Base-by-base conservation (phyloP, 345 rosid genomes). In the Boechera retrofracta region DNA sequence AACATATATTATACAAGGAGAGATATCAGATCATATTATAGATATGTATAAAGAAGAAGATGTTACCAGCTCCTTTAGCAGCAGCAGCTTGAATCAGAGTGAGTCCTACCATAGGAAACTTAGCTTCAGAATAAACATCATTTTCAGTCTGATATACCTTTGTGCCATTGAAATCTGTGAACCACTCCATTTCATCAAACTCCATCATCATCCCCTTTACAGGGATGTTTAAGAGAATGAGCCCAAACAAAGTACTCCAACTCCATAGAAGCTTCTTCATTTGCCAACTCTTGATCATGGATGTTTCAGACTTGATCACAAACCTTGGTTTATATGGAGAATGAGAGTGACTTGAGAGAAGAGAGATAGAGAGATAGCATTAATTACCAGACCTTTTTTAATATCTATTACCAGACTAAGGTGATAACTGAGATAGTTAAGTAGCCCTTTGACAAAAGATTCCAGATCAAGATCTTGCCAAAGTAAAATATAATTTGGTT, bases 1-100 rank as follows among this genome's bases (percentile, higher is more conserved):
- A 68, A 74, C 62, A 52, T 28, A 45, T 24, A 44, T 33, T 21
- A 33, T 13, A 33, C 13, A 51, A 47, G 16, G 16, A 68, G 7
- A 36, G 12, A 7, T 10, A 42, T 21, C 24, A 21, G 24, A 21
- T 21, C 24, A 21, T 21, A 53, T 2, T 4, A 58, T 2, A 16
- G 44, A 41, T 11, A 45, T 5, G 12, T 31, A 32, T 6, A 3
- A 62, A 26, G 49, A 54, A 15, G 6, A 60, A 67, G 7, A 72
- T 66, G 35, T 64, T 72, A 81, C 84, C 81, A 2, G 84, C 84
- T 81, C 84, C 81, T 73, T 69, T 69, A 55, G 84, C 49, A 68
- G 69, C 81, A 56, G 84, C 79, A 7, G 73, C 41, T 12, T 56
- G 71, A 73, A 81, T 77, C n/a, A 81, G 79, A 77, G 84, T 77